Evolutionary conservation across 257 asterid genomes (phyloP).

Genomic region (Nicotiana obtusifolia): DNA sequence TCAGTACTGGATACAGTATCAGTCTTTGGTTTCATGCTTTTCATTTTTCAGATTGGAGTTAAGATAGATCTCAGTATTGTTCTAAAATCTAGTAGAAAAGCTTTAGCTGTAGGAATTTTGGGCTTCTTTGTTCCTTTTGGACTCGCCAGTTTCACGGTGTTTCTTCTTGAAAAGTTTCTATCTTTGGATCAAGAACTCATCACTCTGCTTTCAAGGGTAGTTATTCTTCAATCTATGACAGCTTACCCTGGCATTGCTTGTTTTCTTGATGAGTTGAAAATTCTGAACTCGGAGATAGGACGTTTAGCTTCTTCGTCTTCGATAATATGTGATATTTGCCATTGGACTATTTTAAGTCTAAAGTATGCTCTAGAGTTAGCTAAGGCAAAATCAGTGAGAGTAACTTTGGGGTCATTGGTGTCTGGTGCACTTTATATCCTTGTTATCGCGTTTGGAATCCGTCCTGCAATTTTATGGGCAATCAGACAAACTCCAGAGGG

Average conservation of each 20-base stretch:
- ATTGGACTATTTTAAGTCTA: slow-evolving; percentile 36
- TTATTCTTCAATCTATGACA: slow-evolving; percentile 48
- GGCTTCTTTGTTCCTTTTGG: slow-evolving; percentile 52
- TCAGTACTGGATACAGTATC: slow-evolving; percentile 54
- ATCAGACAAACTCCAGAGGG: slow-evolving; percentile 47
- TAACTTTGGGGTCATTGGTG: slow-evolving; percentile 26
- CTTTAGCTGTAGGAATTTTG: slow-evolving; percentile 49
- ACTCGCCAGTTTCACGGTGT: slow-evolving; percentile 33
- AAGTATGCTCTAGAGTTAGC: slow-evolving; percentile 29
- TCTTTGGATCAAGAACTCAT: slow-evolving; percentile 36
- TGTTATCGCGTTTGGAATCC: slow-evolving; percentile 32
- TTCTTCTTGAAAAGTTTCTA: slow-evolving; percentile 34
- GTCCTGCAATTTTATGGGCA: slow-evolving; percentile 62
- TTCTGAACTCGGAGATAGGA: slow-evolving; percentile 64
- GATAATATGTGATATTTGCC: slow-evolving; percentile 46
- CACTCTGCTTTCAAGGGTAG: slow-evolving; percentile 34
- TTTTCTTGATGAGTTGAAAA: slow-evolving; percentile 61
- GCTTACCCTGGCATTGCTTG: slow-evolving; percentile 60
- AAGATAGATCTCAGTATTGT: slow-evolving; percentile 52
- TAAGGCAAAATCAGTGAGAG: slow-evolving; percentile 22
- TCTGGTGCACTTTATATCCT: slow-evolving; percentile 27
- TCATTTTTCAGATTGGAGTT: slow-evolving; percentile 50
- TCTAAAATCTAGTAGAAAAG: slow-evolving; percentile 44
- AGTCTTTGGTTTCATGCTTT: slow-evolving; percentile 52
- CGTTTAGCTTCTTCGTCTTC: slow-evolving; percentile 65